Conservation (phyloP, 2,329 filamentous ascomycete genomes). For the Penicillium janthinellum region DNA sequence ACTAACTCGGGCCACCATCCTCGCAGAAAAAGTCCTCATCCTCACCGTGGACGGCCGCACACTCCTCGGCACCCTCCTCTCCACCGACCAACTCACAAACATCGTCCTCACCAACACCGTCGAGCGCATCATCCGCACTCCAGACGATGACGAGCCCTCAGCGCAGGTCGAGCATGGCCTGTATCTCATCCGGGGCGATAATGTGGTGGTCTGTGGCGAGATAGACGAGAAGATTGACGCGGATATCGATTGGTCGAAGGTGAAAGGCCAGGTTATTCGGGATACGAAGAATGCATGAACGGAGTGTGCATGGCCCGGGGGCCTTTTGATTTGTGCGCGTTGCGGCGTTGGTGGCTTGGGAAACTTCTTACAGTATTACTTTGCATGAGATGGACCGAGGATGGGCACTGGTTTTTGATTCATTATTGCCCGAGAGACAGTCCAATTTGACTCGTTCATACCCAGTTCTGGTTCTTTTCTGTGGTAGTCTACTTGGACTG, state of each 20-base stretch:
- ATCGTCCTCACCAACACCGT: conserved; percentile 80
- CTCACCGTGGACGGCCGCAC: conserved; percentile 91
- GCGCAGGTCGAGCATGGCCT: conserved; percentile 80
- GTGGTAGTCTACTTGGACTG: neutral
- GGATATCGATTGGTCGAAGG: conserved; percentile 90
- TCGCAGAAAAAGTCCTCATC: conserved; percentile 82
- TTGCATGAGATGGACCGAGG: conserved; percentile 11
- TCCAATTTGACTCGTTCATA: neutral
- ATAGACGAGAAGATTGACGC: conserved; percentile 87
- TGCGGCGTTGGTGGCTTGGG: conserved; percentile 17
- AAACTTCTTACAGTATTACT: neutral
- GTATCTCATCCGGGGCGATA: conserved; percentile 91
- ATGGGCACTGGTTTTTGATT: neutral
- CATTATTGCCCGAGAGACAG: neutral
- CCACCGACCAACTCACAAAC: conserved; percentile 90
- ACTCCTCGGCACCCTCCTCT: conserved; percentile 76
- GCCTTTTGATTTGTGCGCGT: conserved; percentile 5
- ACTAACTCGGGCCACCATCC: conserved; percentile 4
- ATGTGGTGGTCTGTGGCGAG: conserved; percentile 85
- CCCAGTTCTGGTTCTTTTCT: neutral
- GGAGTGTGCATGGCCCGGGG: neutral
- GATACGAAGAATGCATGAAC: conserved; percentile 74
- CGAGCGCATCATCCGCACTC: conserved; percentile 85
- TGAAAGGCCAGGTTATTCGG: conserved; percentile 80
- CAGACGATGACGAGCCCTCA: conserved; percentile 79